Evolutionary conservation across 2,329 filamentous ascomycete species (phyloP).

Genomic region (Fusarium nisikadoi): DNA sequence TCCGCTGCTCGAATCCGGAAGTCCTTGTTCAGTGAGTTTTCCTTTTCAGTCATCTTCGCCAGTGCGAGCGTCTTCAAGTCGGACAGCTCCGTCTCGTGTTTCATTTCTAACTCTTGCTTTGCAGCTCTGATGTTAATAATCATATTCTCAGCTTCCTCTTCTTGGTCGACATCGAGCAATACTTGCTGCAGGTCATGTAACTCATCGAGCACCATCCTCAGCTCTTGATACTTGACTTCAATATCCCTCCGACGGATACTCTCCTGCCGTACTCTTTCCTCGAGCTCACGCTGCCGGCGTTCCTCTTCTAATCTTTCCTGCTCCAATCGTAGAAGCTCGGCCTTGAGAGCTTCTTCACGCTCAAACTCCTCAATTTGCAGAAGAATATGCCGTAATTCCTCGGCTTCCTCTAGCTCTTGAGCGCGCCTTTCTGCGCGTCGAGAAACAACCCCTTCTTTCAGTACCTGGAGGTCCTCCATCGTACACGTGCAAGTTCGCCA

Average conservation of each 20-base stretch:
- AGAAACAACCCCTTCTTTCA: conserved; percentile 53
- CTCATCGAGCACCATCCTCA: conserved; percentile 50
- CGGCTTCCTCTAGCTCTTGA: conserved; percentile 49
- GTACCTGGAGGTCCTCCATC: conserved; percentile 54
- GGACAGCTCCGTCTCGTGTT: conserved; percentile 49
- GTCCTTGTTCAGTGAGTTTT: conserved; percentile 53
- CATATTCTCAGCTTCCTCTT: conserved; percentile 48
- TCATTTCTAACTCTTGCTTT: conserved; percentile 47
- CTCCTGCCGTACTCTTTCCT: conserved; percentile 54
- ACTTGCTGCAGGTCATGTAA: conserved; percentile 57
- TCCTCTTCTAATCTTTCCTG: conserved; percentile 52
- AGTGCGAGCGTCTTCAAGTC: conserved; percentile 42
- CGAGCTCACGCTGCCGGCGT: conserved; percentile 50
- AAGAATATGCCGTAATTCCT: conserved; percentile 54
- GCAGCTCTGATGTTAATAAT: conserved; percentile 35
- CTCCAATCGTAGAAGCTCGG: conserved; percentile 53
- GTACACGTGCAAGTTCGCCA: conserved; percentile 81
- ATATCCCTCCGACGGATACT: conserved; percentile 54
- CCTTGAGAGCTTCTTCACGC: conserved; percentile 56
- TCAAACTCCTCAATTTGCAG: conserved; percentile 61
- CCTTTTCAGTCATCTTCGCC: conserved; percentile 48
- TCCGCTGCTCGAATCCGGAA: conserved; percentile 53
- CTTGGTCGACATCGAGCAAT: conserved; percentile 52
- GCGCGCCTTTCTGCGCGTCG: conserved; percentile 50
- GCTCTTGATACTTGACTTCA: conserved; percentile 51